phyloP scores from a whole-genome alignment of 2,329 filamentous ascomycete species.

The Hymenoscyphus albidus region DNA sequence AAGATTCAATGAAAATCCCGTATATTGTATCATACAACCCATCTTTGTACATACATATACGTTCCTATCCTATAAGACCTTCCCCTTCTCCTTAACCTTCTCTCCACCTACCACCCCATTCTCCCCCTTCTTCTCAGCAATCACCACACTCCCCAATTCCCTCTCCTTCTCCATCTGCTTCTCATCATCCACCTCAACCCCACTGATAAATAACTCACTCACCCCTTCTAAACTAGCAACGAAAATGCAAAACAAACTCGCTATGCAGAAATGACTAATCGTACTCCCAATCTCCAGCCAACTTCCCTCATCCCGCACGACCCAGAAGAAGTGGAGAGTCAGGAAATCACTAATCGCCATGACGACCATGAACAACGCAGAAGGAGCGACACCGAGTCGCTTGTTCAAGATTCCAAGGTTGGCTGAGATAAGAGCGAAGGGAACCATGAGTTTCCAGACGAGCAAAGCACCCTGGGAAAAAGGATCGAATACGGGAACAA shows the following conservation, averaged over 20 bases:
- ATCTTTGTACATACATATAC: neutral
- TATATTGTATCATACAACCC: slow-evolving; percentile 2
- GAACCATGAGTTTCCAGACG: slow-evolving; percentile 84
- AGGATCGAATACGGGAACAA: slow-evolving; percentile 89
- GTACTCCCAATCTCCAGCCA: slow-evolving; percentile 98
- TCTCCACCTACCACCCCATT: slow-evolving; percentile 12
- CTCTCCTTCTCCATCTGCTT: slow-evolving; percentile 29
- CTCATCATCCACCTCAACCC: slow-evolving; percentile 61
- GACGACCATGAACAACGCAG: slow-evolving; percentile 88
- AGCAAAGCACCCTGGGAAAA: slow-evolving; percentile 87
- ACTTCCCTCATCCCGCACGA: slow-evolving; percentile 91
- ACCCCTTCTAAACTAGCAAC: slow-evolving; percentile 83
- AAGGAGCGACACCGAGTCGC: slow-evolving; percentile 76
- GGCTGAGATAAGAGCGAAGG: slow-evolving; percentile 87
- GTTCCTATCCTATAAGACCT: neutral
- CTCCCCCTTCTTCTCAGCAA: slow-evolving; percentile 13
- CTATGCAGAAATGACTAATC: slow-evolving; percentile 93
- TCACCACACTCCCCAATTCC: slow-evolving; percentile 27
- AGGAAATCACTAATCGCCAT: slow-evolving; percentile 89
- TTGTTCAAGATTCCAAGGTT: slow-evolving; percentile 92
- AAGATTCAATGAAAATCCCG: neutral
- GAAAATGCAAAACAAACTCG: slow-evolving; percentile 84
- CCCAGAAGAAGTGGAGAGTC: slow-evolving; percentile 96
- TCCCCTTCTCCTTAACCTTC: neutral
- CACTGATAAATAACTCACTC: slow-evolving; percentile 76